Conservation (phyloP, 305 asterid genomes). For the Withania somnifera region DNA sequence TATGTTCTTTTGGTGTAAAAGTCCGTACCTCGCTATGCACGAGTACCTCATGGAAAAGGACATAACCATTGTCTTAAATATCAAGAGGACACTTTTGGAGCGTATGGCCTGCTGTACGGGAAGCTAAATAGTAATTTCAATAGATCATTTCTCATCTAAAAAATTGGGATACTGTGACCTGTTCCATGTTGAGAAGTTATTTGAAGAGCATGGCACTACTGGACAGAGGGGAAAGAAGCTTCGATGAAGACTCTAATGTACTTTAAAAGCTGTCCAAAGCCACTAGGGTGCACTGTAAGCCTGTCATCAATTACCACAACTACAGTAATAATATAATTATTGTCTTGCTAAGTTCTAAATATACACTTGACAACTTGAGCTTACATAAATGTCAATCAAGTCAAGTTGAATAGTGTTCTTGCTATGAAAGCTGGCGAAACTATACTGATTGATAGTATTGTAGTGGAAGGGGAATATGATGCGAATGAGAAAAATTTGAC, state of each 20-base stretch:
- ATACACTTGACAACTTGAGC: background rate
- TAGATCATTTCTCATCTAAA: slow-evolving; percentile 74
- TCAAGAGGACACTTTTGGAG: slow-evolving; percentile 83
- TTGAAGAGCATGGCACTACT: slow-evolving; percentile 71
- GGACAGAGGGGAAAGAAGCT: slow-evolving; percentile 68
- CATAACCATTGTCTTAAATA: slow-evolving; percentile 84
- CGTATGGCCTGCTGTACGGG: slow-evolving; percentile 94
- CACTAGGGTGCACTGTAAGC: slow-evolving; percentile 93
- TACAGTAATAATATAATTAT: background rate
- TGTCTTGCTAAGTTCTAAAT: background rate
- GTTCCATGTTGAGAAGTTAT: slow-evolving; percentile 65
- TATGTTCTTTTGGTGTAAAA: slow-evolving; percentile 94
- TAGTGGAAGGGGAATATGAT: slow-evolving; percentile 68
- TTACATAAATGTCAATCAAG: slow-evolving; percentile 61
- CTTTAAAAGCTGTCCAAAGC: slow-evolving; percentile 96
- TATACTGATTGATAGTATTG: slow-evolving; percentile 73
- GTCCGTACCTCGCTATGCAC: slow-evolving; percentile 94
- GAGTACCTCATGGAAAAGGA: slow-evolving; percentile 91
- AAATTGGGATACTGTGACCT: slow-evolving; percentile 73
- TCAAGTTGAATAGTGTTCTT: slow-evolving; percentile 44
- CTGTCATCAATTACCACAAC: slow-evolving; percentile 7
- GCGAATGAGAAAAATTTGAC: slow-evolving; percentile 73
- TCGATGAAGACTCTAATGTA: slow-evolving; percentile 89
- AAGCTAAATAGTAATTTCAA: slow-evolving; percentile 79
- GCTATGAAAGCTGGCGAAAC: slow-evolving; percentile 75